A percentile compares a stretch with the other conserved stretches of the same genome.
Evolutionary conservation across 768 basidiomycete genomes (phyloP).

Genomic region (Daedaleopsis sinensis): DNA sequence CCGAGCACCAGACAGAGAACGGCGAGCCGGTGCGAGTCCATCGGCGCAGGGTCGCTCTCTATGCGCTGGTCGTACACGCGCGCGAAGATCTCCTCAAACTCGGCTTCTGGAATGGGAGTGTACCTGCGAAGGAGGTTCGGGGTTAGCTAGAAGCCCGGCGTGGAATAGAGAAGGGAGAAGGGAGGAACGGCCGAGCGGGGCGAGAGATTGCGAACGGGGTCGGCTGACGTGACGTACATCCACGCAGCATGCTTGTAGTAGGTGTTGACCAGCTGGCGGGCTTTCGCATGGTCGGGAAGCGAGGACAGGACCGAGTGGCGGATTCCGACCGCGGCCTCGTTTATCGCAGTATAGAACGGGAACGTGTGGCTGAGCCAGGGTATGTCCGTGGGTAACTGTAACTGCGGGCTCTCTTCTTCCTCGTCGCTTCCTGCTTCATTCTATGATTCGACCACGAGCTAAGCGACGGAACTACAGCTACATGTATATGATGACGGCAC

Average conservation of each 20-base stretch:
- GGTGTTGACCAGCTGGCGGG: conserved; percentile 44
- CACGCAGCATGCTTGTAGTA: conserved; percentile 73
- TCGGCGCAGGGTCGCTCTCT: conserved; percentile 29
- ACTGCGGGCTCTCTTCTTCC: conserved; percentile 45
- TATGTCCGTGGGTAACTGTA: conserved; percentile 51
- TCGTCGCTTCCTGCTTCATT: conserved; percentile 63
- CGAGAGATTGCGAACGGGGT: background rate
- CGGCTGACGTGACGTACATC: conserved; percentile 51
- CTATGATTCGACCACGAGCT: conserved; percentile 32
- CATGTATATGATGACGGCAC: background rate
- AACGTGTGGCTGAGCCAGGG: conserved; percentile 65
- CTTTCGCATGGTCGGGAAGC: conserved; percentile 44
- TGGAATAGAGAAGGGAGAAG: background rate
- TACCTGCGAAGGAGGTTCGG: conserved; percentile 46
- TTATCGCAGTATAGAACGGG: conserved; percentile 50
- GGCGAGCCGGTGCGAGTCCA: conserved; percentile 56
- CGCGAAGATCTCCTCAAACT: conserved; percentile 57
- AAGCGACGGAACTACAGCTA: conserved; percentile 10
- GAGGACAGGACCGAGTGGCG: conserved; percentile 47
- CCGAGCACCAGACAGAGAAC: conserved; percentile 68
- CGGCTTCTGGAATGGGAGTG: conserved; percentile 61
- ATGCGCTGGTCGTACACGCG: conserved; percentile 51
- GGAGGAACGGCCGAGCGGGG: background rate
- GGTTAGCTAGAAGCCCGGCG: conserved; percentile 2
- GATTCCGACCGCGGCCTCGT: conserved; percentile 46